Evolutionary conservation across 2,329 filamentous ascomycete genomes (phyloP).

Genomic region (Penicillium sp.): DNA sequence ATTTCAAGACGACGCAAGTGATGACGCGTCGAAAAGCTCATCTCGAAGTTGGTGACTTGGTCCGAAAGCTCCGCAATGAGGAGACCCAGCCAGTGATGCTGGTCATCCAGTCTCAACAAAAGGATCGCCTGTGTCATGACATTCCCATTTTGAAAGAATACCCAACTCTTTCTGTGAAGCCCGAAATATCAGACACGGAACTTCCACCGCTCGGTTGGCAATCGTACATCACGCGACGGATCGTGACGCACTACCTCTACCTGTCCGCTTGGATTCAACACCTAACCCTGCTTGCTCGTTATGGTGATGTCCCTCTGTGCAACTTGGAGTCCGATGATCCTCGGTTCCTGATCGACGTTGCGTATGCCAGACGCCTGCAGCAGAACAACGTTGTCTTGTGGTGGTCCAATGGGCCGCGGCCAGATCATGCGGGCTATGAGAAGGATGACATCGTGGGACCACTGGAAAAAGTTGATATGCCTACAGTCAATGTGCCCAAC

Average conservation of each 20-base stretch:
- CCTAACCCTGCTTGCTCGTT: conserved; percentile 77
- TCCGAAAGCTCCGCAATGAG: conserved; percentile 86
- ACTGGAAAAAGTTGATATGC: conserved; percentile 84
- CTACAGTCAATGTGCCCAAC: conserved; percentile 83
- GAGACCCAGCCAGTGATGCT: conserved; percentile 74
- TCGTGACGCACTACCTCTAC: conserved; percentile 85
- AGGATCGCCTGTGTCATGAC: conserved; percentile 73
- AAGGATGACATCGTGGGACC: conserved; percentile 79
- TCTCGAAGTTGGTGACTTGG: conserved; percentile 76
- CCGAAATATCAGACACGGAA: conserved; percentile 76
- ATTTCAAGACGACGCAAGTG: conserved; percentile 80
- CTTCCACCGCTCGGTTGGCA: conserved; percentile 94
- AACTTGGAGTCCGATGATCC: conserved; percentile 94
- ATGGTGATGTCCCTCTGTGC: conserved; percentile 90
- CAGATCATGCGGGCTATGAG: conserved; percentile 94
- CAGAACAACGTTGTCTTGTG: conserved; percentile 90
- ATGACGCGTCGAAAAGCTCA: conserved; percentile 85
- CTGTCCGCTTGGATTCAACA: conserved; percentile 91
- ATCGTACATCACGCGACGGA: conserved; percentile 72
- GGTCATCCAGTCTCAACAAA: conserved; percentile 84
- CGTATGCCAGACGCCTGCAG: conserved; percentile 83
- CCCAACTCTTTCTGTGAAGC: conserved; percentile 72
- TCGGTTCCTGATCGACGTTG: conserved; percentile 88
- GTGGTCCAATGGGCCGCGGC: conserved; percentile 84
- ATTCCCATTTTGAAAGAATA: conserved; percentile 78